Evolutionary conservation across 2,329 filamentous ascomycete genomes (phyloP).

Genomic region (Penicillium janthinellum): DNA sequence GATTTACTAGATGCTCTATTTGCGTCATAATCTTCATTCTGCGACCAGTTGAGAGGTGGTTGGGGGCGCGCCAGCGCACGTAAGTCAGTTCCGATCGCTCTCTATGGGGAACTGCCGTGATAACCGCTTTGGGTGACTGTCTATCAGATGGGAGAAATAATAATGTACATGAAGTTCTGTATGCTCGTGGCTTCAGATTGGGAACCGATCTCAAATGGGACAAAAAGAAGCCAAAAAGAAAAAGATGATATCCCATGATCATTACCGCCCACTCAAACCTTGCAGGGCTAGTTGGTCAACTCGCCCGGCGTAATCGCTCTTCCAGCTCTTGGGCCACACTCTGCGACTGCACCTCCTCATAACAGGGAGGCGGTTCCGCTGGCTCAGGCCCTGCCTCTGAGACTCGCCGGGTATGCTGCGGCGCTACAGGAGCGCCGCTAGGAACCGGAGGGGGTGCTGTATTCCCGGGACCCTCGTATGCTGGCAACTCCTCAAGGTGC

Average conservation of each 20-base stretch:
- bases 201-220: neutral
- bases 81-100: slow-evolving; percentile 3
- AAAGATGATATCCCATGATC: neutral
- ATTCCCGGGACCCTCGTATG: slow-evolving; percentile 69
- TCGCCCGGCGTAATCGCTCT: slow-evolving; percentile 48
- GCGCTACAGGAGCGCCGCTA: slow-evolving; percentile 11
- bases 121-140: slow-evolving; percentile 17
- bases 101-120: slow-evolving; percentile 7
- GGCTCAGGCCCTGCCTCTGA: slow-evolving; percentile 43
- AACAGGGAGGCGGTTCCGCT: slow-evolving; percentile 82
- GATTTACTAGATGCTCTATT: neutral
- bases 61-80: slow-evolving; percentile 4
- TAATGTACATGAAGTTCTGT: slow-evolving; percentile 19
- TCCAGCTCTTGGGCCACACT: slow-evolving; percentile 75
- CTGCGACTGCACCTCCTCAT: slow-evolving; percentile 86
- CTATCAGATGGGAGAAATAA: slow-evolving; percentile 19
- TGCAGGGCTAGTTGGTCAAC: slow-evolving; percentile 17
- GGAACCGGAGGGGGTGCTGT: slow-evolving; percentile 22
- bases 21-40: neutral
- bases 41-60: neutral
- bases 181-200: neutral
- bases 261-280: neutral
- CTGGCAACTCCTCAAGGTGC: slow-evolving; percentile 83
- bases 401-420: slow-evolving; percentile 25
- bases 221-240: neutral